Evolutionary conservation across 345 rosid genomes (phyloP).

Genomic region (Rhodamnia argentea): DNA sequence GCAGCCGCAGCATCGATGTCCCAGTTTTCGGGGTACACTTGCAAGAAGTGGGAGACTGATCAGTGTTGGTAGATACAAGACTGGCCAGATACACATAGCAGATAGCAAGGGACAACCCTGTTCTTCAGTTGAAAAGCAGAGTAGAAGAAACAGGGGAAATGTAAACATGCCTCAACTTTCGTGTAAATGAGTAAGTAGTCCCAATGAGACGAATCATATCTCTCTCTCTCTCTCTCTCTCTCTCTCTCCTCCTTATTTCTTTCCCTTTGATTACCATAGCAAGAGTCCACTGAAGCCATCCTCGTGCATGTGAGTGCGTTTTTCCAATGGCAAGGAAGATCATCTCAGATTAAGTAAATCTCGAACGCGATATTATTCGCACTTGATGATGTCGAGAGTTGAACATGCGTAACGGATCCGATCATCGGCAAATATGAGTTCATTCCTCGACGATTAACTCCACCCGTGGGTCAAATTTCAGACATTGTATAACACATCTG

Average conservation of each 20-base stretch:
- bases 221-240: background rate
- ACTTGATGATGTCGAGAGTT: background rate
- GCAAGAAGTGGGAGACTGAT: constrained; percentile 56
- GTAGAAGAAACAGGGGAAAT: background rate
- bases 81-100: background rate
- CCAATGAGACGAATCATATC: background rate
- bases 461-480: background rate
- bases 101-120: background rate
- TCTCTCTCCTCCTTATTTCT: background rate
- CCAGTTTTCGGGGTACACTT: constrained; percentile 9
- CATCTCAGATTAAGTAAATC: background rate
- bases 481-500: background rate
- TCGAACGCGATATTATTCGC: background rate
- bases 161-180: background rate
- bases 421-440: too few species aligned
- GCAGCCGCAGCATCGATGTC: constrained; percentile 13
- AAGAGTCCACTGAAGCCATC: background rate
- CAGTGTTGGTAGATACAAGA: constrained; percentile 51
- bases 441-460: background rate
- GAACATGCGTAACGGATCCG: too few species aligned
- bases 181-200: background rate
- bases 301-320: too few species aligned
- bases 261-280: background rate
- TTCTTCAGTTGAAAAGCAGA: background rate
- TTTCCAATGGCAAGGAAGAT: background rate